These are phyloP conservation scores for Zanthoxylum bungeanum DNA, from an alignment of 345 rosid genomes.

Conservation along the genomic window DNA sequence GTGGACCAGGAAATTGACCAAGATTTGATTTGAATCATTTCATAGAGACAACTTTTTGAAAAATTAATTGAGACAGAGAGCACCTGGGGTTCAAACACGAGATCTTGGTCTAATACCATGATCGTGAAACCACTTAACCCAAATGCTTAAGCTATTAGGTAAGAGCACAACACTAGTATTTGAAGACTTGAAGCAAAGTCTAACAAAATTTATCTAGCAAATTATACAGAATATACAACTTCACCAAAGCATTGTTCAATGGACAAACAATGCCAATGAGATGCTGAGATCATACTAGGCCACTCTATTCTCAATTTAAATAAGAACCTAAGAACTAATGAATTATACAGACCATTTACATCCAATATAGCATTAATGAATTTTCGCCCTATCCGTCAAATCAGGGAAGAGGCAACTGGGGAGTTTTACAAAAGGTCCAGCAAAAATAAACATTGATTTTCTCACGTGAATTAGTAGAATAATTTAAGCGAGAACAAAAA, in stretches of 20 bases:
- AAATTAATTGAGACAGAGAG: too few species aligned
- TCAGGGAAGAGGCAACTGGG: background rate
- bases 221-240: background rate
- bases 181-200: too few species aligned
- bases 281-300: background rate
- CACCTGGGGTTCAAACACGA: too few species aligned
- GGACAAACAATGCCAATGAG: background rate
- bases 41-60: too few species aligned
- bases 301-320: slow-evolving; percentile 3
- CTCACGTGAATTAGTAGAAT: background rate
- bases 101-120: too few species aligned
- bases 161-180: too few species aligned
- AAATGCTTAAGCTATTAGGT: too few species aligned
- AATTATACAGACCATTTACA: background rate
- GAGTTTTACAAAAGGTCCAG: background rate
- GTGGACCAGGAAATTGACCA: too few species aligned
- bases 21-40: too few species aligned
- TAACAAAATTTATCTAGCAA: background rate
- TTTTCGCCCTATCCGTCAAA: background rate
- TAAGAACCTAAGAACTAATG: background rate
- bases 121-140: too few species aligned
- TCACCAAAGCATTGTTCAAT: background rate
- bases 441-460: background rate
- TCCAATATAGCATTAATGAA: background rate
- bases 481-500: background rate